phyloP scores from a whole-genome alignment of 768 basidiomycete genomes.

The Ramaria rubella region DNA sequence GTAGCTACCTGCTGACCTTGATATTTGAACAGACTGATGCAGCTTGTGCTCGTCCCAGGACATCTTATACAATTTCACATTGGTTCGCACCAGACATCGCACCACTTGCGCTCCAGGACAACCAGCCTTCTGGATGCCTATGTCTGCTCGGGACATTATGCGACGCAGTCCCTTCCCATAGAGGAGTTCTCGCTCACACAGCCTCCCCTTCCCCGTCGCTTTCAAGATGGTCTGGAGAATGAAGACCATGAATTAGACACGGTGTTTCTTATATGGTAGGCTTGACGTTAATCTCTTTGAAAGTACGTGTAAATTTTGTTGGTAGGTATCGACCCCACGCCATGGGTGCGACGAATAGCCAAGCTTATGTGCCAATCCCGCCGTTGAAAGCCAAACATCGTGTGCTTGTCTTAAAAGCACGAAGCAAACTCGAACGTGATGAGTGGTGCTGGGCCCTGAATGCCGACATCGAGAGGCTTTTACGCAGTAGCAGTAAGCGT shows the following conservation, averaged over 20 bases:
- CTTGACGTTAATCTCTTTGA: neutral
- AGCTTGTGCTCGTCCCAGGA: slow-evolving; percentile 70
- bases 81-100: slow-evolving; percentile 48
- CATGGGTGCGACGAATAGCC: neutral
- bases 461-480: slow-evolving; percentile 79
- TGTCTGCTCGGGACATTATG: slow-evolving; percentile 81
- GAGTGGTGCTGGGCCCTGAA: slow-evolving; percentile 94
- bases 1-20: neutral
- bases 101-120: slow-evolving; percentile 47
- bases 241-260: slow-evolving; percentile 85
- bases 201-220: slow-evolving; percentile 58
- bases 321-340: slow-evolving; percentile 17
- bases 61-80: slow-evolving; percentile 69
- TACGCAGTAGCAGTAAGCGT: slow-evolving; percentile 51
- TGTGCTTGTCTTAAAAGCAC: slow-evolving; percentile 58
- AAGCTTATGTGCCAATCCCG: slow-evolving; percentile 1
- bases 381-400: slow-evolving; percentile 51
- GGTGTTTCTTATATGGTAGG: slow-evolving; percentile 74
- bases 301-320: neutral
- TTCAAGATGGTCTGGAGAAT: slow-evolving; percentile 84
- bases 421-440: slow-evolving; percentile 85
- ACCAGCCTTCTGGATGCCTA: slow-evolving; percentile 69
- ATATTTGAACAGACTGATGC: slow-evolving; percentile 44
- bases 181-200: slow-evolving; percentile 45
- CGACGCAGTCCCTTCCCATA: slow-evolving; percentile 53